Evolutionary conservation across 1,284 basidiomycete species (phyloP).

Genomic region (Retiboletus flavoniger): DNA sequence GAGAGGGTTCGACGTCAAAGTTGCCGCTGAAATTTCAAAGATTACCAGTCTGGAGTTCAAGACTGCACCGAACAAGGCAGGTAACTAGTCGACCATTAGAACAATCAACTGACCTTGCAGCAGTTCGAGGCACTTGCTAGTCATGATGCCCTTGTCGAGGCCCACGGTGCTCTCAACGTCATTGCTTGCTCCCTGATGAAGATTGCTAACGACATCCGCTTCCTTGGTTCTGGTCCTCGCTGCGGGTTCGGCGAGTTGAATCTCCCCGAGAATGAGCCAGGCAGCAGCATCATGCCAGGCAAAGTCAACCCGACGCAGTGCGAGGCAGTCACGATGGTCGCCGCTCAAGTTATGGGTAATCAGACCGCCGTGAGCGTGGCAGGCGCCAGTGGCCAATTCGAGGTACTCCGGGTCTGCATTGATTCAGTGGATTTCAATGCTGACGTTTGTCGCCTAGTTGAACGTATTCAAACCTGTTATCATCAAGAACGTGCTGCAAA

Average conservation of each 20-base stretch:
- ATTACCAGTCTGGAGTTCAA: slow-evolving; percentile 90
- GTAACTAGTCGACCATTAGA: slow-evolving; percentile 10
- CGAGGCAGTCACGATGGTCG: slow-evolving; percentile 98
- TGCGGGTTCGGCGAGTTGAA: slow-evolving; percentile 95
- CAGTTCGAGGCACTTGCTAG: slow-evolving; percentile 96
- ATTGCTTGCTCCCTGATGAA: slow-evolving; percentile 97
- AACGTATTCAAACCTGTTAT: slow-evolving; percentile 99
- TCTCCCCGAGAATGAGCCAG: slow-evolving; percentile 98
- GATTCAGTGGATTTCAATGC: slow-evolving; percentile 1
- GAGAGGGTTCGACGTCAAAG: slow-evolving; percentile 93
- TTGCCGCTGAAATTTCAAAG: slow-evolving; percentile 91
- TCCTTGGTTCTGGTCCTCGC: slow-evolving; percentile 95
- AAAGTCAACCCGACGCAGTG: slow-evolving; percentile 99
- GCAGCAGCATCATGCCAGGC: slow-evolving; percentile 99
- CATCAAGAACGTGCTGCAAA: slow-evolving; percentile 96
- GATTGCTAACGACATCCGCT: slow-evolving; percentile 99
- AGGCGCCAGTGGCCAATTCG: slow-evolving; percentile 95
- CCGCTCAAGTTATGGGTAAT: slow-evolving; percentile 98
- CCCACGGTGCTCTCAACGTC: slow-evolving; percentile 94
- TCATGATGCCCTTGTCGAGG: slow-evolving; percentile 97
- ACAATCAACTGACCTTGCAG: slow-evolving; percentile 1
- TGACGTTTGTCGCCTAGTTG: slow-evolving; percentile 48
- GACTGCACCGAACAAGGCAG: slow-evolving; percentile 97
- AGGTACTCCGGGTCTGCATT: slow-evolving; percentile 49
- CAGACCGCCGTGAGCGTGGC: slow-evolving; percentile 93